A percentile compares a stretch with the other conserved stretches of the same genome.
Conservation (phyloP, 106 monocot genomes). For the Platanthera zijinensis region DNA sequence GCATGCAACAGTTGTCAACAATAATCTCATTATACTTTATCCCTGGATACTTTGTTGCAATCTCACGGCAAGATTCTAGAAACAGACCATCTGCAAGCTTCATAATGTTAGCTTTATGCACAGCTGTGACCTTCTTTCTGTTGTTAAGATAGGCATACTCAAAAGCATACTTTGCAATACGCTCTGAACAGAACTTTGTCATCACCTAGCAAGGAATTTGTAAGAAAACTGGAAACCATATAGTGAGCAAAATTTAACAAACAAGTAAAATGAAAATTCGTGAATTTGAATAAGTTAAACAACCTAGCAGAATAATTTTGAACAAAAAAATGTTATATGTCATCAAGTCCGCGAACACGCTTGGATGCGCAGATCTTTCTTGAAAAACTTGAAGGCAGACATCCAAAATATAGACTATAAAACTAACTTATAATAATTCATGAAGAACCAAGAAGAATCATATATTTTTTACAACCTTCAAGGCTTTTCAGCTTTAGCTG, state of each 20-base stretch:
- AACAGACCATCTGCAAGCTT: slow-evolving; percentile 56
- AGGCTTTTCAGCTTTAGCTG: too few relatives aligned
- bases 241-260: not conserved
- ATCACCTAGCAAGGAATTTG: slow-evolving; percentile 16
- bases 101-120: slow-evolving; percentile 59
- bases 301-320: not conserved
- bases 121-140: slow-evolving; percentile 41
- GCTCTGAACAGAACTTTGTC: slow-evolving; percentile 32
- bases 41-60: slow-evolving; percentile 41
- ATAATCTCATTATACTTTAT: slow-evolving; percentile 58
- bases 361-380: not conserved
- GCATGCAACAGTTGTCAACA: slow-evolving; percentile 60
- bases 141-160: slow-evolving; percentile 28
- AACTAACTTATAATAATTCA: not conserved
- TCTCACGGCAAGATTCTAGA: slow-evolving; percentile 49
- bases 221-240: not conserved
- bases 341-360: not conserved
- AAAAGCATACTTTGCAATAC: slow-evolving; percentile 31
- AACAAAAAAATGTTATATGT: not conserved
- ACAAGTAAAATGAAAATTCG: not conserved
- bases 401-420: not conserved
- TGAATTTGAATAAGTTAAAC: not conserved
- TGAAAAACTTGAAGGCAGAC: not conserved
- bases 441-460: not conserved
- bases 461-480: too few relatives aligned